Evolutionary conservation across 2,329 filamentous ascomycete genomes (phyloP).

Genomic region (Colletotrichum eleusines): DNA sequence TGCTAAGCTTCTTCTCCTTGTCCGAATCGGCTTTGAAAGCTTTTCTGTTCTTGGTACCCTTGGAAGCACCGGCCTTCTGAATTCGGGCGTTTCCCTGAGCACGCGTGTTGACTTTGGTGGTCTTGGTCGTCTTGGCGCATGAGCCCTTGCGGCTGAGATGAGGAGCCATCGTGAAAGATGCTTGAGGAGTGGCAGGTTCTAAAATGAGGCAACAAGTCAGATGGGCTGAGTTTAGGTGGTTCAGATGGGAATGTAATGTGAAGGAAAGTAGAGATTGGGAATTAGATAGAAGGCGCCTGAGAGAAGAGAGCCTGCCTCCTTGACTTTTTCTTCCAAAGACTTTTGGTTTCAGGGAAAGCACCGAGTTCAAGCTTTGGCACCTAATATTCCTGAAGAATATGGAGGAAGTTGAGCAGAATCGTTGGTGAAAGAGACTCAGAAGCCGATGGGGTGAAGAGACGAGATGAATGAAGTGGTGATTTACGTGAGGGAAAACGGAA

Average conservation of each 20-base stretch:
- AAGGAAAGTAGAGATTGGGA: fast-evolving
- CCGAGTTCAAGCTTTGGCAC: no score
- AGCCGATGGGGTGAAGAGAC: not conserved
- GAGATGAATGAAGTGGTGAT: not conserved
- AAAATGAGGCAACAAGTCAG: not conserved
- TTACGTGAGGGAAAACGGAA: not conserved
- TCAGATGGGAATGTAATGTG: no score
- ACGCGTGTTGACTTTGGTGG: no score
- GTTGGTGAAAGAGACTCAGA: not conserved
- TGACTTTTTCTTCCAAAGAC: not conserved
- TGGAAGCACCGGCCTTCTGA: no score
- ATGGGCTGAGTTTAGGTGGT: not conserved
- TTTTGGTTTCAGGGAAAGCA: not conserved
- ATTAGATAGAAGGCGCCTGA: not conserved
- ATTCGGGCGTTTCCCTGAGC: not conserved
- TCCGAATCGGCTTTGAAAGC: not conserved
- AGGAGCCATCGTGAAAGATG: not conserved
- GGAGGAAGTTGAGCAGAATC: not conserved
- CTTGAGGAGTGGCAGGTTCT: not conserved
- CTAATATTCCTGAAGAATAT: no score
- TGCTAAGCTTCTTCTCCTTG: not conserved
- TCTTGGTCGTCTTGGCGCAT: not conserved
- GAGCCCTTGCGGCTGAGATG: not conserved
- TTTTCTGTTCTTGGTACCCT: not conserved
- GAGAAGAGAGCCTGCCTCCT: not conserved